Conservation (phyloP, 1,284 basidiomycete genomes). For the Singerocomus inundabilis region DNA sequence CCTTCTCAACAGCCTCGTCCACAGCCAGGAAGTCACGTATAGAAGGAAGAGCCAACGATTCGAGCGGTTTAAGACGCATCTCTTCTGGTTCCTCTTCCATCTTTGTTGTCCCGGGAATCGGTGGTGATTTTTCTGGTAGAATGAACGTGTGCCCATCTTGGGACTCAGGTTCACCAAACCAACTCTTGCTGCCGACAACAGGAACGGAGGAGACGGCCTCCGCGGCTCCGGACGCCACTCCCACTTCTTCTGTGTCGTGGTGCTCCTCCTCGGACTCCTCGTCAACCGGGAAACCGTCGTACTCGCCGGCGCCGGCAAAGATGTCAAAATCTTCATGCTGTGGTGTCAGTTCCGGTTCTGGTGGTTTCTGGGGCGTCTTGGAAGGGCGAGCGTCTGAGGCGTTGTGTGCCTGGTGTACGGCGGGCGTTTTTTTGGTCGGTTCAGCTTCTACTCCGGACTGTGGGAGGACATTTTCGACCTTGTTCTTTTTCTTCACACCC, state of each 20-base stretch:
- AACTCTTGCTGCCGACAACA: slow-evolving; percentile 9
- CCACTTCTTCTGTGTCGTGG: not conserved
- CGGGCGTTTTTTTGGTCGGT: slow-evolving; percentile 11
- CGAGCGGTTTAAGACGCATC: slow-evolving; percentile 63
- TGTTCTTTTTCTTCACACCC: slow-evolving; percentile 51
- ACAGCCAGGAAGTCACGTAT: slow-evolving; percentile 78
- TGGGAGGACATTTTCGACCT: slow-evolving; percentile 25
- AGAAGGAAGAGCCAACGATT: slow-evolving; percentile 74
- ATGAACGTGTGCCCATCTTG: slow-evolving; percentile 7
- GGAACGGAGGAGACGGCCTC: not conserved
- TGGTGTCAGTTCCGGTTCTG: slow-evolving; percentile 12
- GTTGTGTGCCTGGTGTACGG: not conserved
- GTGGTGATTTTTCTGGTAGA: slow-evolving; percentile 19
- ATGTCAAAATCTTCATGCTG: slow-evolving; percentile 67
- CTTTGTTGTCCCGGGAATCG: slow-evolving; percentile 26
- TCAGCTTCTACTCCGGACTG: slow-evolving; percentile 32
- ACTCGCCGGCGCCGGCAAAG: slow-evolving; percentile 84
- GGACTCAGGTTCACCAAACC: slow-evolving; percentile 25
- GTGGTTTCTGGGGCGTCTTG: not conserved
- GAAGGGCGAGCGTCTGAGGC: slow-evolving; percentile 3
- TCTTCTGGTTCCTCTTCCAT: slow-evolving; percentile 43
- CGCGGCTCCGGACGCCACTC: not conserved
- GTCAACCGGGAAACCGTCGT: slow-evolving; percentile 65
- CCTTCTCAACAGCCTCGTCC: slow-evolving; percentile 63
- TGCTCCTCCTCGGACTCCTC: slow-evolving; percentile 45